Evolutionary conservation across 441 rosid genomes (phyloP), one percentile per base, ranked within the genome.

Genomic region (Bruguiera hainesii): DNA sequence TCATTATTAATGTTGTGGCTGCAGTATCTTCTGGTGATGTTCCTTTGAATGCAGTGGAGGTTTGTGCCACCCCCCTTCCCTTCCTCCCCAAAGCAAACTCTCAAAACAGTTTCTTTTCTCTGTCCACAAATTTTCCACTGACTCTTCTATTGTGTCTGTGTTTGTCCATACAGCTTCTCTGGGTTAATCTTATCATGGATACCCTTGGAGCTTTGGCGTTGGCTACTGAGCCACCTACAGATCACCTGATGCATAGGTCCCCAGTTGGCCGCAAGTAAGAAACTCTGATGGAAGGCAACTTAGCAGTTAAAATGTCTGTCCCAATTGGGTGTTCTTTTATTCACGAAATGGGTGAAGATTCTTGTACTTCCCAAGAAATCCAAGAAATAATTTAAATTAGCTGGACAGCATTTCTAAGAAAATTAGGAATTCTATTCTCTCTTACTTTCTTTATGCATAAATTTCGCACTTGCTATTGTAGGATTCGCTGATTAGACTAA

Each of bases 181-280:
- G 99, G 99, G 96, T 96, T 73, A 96, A 96, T 79, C 97, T 96
- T 70, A 96, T 96, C 66, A 90, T 96, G 99, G 99, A 96, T 78
- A 96, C 97, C 26, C 99, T 96, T 76, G 99, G 99, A 56, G 99
- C 98, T 23, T 73, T 96, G 71, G 99, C 99, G 61, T 75, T 96
- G 72, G 99, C 99, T 65, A 96, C 99, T 6, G 99, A 96, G 75
- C 97, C 98, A 65, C 99, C 99, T 19, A 90, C 89, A 1, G 96
- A 96, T 76, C 96, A 96, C 76, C 79, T 96, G 70, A 80, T 96
- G 99, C 78, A 77, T 28, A 76, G 99, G 66, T 33, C 85, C 19
- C 99, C 99, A 56, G 98, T 96, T 63, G 98, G 99, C 52, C 86
- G 98, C 59, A 88, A 87, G 99, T 96, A 75, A 64, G 78, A 28